phyloP scores from a whole-genome alignment of 1,139 yeast species.

The Kodamaea alishanica region DNA sequence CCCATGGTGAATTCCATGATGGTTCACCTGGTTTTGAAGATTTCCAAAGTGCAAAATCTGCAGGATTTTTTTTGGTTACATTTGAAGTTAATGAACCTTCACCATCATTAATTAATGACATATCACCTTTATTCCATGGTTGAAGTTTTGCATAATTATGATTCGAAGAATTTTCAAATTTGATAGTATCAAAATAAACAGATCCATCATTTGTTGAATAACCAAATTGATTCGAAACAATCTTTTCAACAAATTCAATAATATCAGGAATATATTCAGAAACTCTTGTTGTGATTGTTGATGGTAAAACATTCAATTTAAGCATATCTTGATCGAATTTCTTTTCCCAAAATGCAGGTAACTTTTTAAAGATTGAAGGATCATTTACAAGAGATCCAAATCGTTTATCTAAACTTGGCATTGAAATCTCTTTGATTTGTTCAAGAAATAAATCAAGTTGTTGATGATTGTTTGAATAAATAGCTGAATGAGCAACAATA shows the following conservation, averaged over 20 bases:
- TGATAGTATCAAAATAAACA: slow-evolving; percentile 88
- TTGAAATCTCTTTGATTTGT: slow-evolving; percentile 65
- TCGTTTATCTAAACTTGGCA: slow-evolving; percentile 67
- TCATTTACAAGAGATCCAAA: slow-evolving; percentile 77
- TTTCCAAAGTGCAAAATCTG: slow-evolving; percentile 97
- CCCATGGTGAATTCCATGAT: slow-evolving; percentile 94
- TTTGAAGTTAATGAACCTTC: slow-evolving; percentile 78
- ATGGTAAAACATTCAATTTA: slow-evolving; percentile 75
- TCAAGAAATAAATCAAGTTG: slow-evolving; percentile 39
- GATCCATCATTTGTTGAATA: slow-evolving; percentile 82
- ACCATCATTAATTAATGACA: slow-evolving; percentile 86
- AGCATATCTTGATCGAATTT: slow-evolving; percentile 85
- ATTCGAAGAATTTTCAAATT: slow-evolving; percentile 65
- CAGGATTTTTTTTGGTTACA: slow-evolving; percentile 59
- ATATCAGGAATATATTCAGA: slow-evolving; percentile 95
- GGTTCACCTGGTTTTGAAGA: slow-evolving; percentile 98
- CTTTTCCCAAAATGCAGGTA: slow-evolving; percentile 88
- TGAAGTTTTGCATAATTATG: slow-evolving; percentile 94
- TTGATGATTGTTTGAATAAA: slow-evolving; percentile 20
- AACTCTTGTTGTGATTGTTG: slow-evolving; percentile 89
- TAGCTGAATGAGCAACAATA: slow-evolving; percentile 45
- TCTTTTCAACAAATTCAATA: slow-evolving; percentile 68
- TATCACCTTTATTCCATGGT: slow-evolving; percentile 95
- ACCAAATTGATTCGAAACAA: slow-evolving; percentile 77
- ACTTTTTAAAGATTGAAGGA: slow-evolving; percentile 73